Percentiles rank a stretch among this genome's conserved stretches.
Evolutionary conservation across 2,329 filamentous ascomycete genomes (phyloP).

Genomic region (Colletotrichum orchidophilum): DNA sequence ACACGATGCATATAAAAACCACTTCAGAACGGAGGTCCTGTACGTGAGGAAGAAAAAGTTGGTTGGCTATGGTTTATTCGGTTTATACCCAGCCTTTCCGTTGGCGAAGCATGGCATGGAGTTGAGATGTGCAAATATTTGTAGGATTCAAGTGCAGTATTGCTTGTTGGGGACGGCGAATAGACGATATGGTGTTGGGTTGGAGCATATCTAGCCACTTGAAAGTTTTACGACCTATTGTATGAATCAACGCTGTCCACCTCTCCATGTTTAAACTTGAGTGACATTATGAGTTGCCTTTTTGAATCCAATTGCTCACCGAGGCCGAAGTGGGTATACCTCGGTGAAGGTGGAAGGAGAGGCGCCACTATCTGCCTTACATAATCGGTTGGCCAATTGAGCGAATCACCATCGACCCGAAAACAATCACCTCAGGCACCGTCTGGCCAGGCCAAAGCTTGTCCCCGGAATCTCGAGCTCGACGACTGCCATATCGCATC

Average conservation of each 20-base stretch:
- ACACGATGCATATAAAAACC: background rate
- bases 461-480: conserved; percentile 22
- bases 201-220: background rate
- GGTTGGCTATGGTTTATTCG: conserved; percentile 33
- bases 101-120: conserved; percentile 35
- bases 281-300: background rate
- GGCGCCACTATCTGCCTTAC: background rate
- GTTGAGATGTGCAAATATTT: conserved; percentile 32
- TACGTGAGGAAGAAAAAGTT: conserved; percentile 12
- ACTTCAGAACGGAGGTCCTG: background rate
- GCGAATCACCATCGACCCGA: conserved; percentile 27
- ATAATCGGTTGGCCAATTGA: conserved; percentile 22
- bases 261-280: background rate
- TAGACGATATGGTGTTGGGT: background rate
- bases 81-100: conserved; percentile 34
- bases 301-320: background rate
- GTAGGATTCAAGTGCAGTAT: conserved; percentile 22
- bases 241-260: background rate
- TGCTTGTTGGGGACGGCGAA: background rate
- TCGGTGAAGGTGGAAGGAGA: conserved; percentile 7
- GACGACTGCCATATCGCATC: conserved; percentile 14
- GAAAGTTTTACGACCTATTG: background rate
- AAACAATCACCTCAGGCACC: conserved; percentile 27
- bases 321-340: background rate
- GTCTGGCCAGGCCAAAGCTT: conserved; percentile 21